phyloP scores from a whole-genome alignment of 2,329 filamentous ascomycete species.

The Fusarium mangiferae region DNA sequence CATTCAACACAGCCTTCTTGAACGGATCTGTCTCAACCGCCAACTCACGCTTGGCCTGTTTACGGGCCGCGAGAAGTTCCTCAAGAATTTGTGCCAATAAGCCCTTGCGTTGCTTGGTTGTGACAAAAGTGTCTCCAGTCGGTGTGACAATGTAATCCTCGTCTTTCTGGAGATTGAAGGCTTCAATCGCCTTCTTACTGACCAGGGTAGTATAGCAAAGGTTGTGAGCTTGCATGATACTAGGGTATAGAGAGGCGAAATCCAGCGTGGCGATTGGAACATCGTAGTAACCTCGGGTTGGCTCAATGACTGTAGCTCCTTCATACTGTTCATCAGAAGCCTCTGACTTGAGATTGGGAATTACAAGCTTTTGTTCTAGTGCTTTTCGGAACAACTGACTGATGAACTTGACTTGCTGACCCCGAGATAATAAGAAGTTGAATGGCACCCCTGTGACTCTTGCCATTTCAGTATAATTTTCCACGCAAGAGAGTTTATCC shows the following conservation, averaged over 20 bases:
- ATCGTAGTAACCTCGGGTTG: constrained; percentile 90
- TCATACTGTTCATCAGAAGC: constrained; percentile 89
- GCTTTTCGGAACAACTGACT: constrained; percentile 97
- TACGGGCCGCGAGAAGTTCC: constrained; percentile 89
- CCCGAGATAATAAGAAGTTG: constrained; percentile 89
- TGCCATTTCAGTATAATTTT: constrained; percentile 99
- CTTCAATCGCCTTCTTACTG: constrained; percentile 76
- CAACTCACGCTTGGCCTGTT: constrained; percentile 91
- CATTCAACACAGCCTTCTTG: constrained; percentile 97
- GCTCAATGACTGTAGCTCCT: constrained; percentile 97
- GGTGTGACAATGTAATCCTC: constrained; percentile 97
- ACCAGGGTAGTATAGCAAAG: constrained; percentile 96
- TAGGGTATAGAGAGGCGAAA: constrained; percentile 98
- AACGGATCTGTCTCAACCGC: constrained; percentile 92
- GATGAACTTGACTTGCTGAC: constrained; percentile 97
- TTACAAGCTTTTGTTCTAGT: constrained; percentile 90
- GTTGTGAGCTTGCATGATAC: constrained; percentile 99
- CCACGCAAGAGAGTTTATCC: constrained; percentile 98
- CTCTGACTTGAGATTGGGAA: constrained; percentile 83
- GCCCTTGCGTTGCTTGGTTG: constrained; percentile 87
- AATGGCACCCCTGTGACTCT: constrained; percentile 99
- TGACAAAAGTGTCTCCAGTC: constrained; percentile 93
- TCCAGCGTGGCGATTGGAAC: constrained; percentile 96
- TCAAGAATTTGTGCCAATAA: constrained; percentile 95
- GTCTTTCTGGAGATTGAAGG: constrained; percentile 81